phyloP scores from a whole-genome alignment of 805 yeast species.

The Yamadazyma endophytica region DNA sequence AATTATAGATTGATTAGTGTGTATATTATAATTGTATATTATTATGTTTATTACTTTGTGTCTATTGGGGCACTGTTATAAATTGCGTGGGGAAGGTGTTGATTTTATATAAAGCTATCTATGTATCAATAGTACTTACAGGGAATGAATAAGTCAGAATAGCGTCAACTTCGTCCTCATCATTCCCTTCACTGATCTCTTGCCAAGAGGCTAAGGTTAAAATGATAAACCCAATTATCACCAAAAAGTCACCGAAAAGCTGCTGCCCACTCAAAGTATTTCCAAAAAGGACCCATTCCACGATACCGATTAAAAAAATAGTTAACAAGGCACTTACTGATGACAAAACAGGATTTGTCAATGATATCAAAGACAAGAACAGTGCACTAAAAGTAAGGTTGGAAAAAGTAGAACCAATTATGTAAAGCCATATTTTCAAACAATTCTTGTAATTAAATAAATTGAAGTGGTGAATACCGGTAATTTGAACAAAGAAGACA shows the following conservation, averaged over 20 bases:
- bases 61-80: too few relatives aligned
- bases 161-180: constrained; percentile 38
- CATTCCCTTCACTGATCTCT: constrained; percentile 51
- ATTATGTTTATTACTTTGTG: constrained; percentile 1
- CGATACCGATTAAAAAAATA: constrained; percentile 72
- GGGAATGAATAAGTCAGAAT: constrained; percentile 42
- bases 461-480: constrained; percentile 56
- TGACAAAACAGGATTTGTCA: constrained; percentile 81
- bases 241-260: constrained; percentile 63
- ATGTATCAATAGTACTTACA: constrained; percentile 27
- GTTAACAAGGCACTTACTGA: constrained; percentile 68
- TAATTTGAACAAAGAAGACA: constrained; percentile 42
- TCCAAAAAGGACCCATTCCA: constrained; percentile 68
- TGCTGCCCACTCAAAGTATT: constrained; percentile 53
- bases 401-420: constrained; percentile 51
- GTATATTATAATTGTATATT: constrained; percentile 15
- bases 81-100: too few relatives aligned
- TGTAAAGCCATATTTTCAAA: constrained; percentile 39
- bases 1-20: constrained; percentile 36
- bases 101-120: too few relatives aligned
- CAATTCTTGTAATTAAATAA: constrained; percentile 41
- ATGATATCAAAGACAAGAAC: constrained; percentile 73
- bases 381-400: constrained; percentile 68
- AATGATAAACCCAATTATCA: constrained; percentile 64
- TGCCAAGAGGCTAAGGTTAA: constrained; percentile 64